Conservation (phyloP, 805 yeast species). For the Candida wancherniae region DNA sequence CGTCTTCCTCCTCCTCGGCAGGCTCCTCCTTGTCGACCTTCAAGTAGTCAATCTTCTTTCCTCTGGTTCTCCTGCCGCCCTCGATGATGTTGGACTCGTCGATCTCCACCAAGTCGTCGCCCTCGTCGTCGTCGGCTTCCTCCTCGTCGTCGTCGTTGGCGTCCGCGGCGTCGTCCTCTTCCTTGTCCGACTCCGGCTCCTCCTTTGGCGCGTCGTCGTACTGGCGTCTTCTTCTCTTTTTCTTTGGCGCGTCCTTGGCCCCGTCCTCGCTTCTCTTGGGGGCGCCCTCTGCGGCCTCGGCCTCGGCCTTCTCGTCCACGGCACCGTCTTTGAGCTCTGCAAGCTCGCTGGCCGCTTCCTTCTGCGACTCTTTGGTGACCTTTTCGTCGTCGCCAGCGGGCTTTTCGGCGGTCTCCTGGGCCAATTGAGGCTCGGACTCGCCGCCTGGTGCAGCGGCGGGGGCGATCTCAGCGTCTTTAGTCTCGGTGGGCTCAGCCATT, state of each 20-base stretch:
- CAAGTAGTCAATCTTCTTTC: slow-evolving; percentile 78
- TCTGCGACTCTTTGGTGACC: no score
- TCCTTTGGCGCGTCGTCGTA: slow-evolving; percentile 56
- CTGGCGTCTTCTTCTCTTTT: slow-evolving; percentile 54
- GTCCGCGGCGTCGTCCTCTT: slow-evolving; percentile 38
- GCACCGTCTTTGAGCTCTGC: slow-evolving; percentile 16
- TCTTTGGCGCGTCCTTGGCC: slow-evolving; percentile 22
- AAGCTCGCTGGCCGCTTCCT: slow-evolving; percentile 15
- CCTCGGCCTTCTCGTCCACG: slow-evolving; percentile 14
- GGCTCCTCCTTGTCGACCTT: slow-evolving; percentile 73
- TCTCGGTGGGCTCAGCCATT: no score
- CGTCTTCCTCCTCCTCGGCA: slow-evolving; percentile 45
- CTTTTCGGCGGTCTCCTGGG: no score
- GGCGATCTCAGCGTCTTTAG: no score
- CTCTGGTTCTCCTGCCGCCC: slow-evolving; percentile 86
- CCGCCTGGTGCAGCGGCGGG: no score
- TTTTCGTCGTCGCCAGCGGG: no score
- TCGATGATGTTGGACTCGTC: slow-evolving; percentile 79
- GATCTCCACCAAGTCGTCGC: slow-evolving; percentile 75
- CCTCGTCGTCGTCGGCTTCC: slow-evolving; percentile 63
- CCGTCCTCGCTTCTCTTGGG: slow-evolving; percentile 4
- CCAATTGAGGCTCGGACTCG: no score
- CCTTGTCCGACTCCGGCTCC: slow-evolving; percentile 36
- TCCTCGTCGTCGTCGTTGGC: slow-evolving; percentile 46
- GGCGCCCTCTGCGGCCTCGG: slow-evolving; percentile 6